Base-by-base conservation (phyloP, 352 stramenopile species). In the Discostella stelligera region DNA sequence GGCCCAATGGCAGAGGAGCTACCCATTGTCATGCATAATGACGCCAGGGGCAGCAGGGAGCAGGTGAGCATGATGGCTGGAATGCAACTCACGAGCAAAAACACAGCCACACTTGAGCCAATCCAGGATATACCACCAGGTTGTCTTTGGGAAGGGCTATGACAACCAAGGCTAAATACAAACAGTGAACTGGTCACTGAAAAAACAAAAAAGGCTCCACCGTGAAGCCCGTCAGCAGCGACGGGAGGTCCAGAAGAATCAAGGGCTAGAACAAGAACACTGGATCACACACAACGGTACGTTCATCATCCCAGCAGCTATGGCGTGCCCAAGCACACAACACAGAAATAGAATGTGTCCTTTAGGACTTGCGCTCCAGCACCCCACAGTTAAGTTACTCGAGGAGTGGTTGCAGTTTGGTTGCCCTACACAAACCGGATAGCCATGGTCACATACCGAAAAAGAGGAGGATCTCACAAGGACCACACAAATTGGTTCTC, bases 361-460 rank as follows among this genome's bases (percentile, higher is more conserved):
- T 41, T 21, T 5, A 41, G 59, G 59, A 20, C 18, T 37, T 9
- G 55, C 58, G 10, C 50, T 67, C 8, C 9, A 32, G 0, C 63
- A 79, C 39, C 62, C 61, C 0, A 54, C 71, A 49, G 71, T 54
- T n/a, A 30, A 53, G 3, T 25, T 25, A 0, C 18, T 79, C 2
- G 4, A 37, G 2, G 37, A 66, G n/a, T 71, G 69, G 41, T 49
- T 58, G 2, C 61, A 27, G 39, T 9, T 18, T 14, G 67, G 67
- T 0, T 75, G 67, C 56, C 67, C 66, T 2, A 65, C 53, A 18
- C 4, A 56, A 20, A 68, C 55, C 1, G 50, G 60, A 3, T 14
- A 7, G 7, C 5, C 53, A 9, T 77, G 68, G 68, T 71, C 3
- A 6, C 39, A 13, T 25, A 23, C 53, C n/a, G 11, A 68, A 23